These are phyloP conservation scores for Sphaceloma murrayae DNA, from an alignment of 2,329 filamentous ascomycete genomes.

Conservation along the genomic window DNA sequence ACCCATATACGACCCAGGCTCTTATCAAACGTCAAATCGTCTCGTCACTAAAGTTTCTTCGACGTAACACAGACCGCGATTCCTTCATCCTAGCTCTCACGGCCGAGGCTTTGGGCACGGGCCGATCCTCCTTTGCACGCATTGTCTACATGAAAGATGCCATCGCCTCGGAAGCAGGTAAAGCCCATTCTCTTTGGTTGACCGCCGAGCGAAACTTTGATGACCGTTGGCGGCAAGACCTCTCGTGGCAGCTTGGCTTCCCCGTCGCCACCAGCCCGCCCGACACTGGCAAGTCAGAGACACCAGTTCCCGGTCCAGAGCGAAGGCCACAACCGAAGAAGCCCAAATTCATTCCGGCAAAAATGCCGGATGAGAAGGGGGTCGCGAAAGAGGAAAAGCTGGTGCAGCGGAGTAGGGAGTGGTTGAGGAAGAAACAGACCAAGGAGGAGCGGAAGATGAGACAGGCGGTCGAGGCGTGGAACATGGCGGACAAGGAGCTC, in stretches of 20 bases:
- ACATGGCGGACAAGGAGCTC: conserved; percentile 62
- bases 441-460: conserved; percentile 21
- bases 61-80: conserved; percentile 59
- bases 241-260: conserved; percentile 90
- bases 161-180: conserved; percentile 58
- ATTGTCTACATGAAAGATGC: conserved; percentile 70
- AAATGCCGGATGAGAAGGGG: conserved; percentile 44
- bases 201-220: conserved; percentile 48
- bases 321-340: conserved; percentile 39
- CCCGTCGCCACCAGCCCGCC: conserved; percentile 53
- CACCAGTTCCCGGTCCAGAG: conserved; percentile 51
- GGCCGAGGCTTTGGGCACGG: conserved; percentile 54
- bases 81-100: conserved; percentile 67
- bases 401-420: conserved; percentile 42
- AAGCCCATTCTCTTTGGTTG: conserved; percentile 66
- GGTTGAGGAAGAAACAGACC: conserved; percentile 16
- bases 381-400: conserved; percentile 47
- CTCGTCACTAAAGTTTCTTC: conserved; percentile 35
- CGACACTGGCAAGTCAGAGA: conserved; percentile 46
- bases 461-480: conserved; percentile 42
- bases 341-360: conserved; percentile 42
- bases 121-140: conserved; percentile 54
- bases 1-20: conserved; percentile 74
- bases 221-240: conserved; percentile 32
- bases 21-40: conserved; percentile 46